These are phyloP conservation scores for Arachis stenosperma DNA, from an alignment of 306 rosid genomes.

Conservation along the genomic window DNA sequence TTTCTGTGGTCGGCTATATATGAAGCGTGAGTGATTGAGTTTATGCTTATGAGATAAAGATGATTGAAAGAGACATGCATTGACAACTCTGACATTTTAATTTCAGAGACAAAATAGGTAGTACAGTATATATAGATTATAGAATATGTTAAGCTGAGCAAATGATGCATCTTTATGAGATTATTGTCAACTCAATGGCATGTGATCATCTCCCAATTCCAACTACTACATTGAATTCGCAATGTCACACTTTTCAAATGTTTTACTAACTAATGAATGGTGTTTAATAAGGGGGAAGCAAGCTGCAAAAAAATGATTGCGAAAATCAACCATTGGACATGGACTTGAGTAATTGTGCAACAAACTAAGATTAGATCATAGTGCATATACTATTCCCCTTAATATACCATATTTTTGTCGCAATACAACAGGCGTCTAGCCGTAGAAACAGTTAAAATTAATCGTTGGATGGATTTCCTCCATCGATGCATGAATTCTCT, in stretches of 20 bases:
- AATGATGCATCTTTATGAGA: neutral
- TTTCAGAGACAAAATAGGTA: neutral
- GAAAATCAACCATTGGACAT: conserved; percentile 3
- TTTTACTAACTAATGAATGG: neutral
- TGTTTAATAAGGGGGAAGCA: neutral
- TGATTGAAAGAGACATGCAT: neutral
- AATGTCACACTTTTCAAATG: too few species aligned
- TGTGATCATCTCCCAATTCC: neutral
- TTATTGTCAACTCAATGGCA: conserved; percentile 27
- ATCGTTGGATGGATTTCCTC: neutral
- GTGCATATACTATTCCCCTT: neutral
- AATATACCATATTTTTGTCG: neutral
- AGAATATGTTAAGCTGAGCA: conserved; percentile 4
- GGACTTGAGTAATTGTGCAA: conserved; percentile 13
- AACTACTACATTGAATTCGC: neutral
- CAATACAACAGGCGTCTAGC: neutral
- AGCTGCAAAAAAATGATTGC: conserved; percentile 1
- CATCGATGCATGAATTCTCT: neutral
- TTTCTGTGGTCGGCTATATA: too few species aligned
- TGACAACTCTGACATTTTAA: neutral
- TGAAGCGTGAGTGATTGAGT: neutral
- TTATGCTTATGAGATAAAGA: neutral
- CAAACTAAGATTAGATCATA: conserved; percentile 33
- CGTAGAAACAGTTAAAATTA: conserved; percentile 14
- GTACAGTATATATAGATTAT: neutral